Evolutionary conservation across 192 early-diverging fungal species (phyloP), one percentile per base, ranked within the genome.

Genomic region (Cladochytrium replicatum): DNA sequence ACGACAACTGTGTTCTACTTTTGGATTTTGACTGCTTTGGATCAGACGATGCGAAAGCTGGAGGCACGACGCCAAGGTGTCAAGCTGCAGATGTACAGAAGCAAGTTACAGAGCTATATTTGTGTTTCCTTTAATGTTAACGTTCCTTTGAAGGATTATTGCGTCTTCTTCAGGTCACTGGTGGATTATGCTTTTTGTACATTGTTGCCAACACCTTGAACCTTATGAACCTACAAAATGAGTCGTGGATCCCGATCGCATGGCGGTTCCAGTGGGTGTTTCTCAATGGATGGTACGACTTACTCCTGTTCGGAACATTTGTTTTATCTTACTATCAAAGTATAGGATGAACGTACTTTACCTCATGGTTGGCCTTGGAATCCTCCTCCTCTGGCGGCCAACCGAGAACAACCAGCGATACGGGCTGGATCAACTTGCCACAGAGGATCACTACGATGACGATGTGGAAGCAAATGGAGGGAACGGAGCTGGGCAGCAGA

Each of bases 1-100:
- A 86, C 87, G 31, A 88, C 95, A 91, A 86, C 87, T 0, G 61
- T 78, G 23, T 99, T 99, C 47, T 96, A 99, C 63, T 72, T 87
- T n/a, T 91, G 90, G 85, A 99, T 82, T 6, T 64, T 98, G 38
- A 76, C 77, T 34, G 88, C 87, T 55, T 19, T 95, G 41, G 82
- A 80, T 6, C 52, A 73, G 6, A 93, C 95, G 0, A 83, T 91
- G 15, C 63, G 72, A 4, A 69, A 82, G 3, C 76, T 96, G 22
- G 80, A 86, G 51, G 61, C 77, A 26, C 79, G 87, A 40, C 74
- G 83, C 42, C 93, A 99, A 50, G 71, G 69, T n/a, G 85, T 89
- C 46, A 99, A 94, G 67, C 72, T 88, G 32, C 52, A 72, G 41
- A 98, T 94, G 91, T 95, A 94, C 68, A 80, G 79, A 41, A 64